Evolutionary conservation across 1,284 basidiomycete species (phyloP), one percentile per base, ranked within the genome.

Genomic region (Schizophyllum amplum): DNA sequence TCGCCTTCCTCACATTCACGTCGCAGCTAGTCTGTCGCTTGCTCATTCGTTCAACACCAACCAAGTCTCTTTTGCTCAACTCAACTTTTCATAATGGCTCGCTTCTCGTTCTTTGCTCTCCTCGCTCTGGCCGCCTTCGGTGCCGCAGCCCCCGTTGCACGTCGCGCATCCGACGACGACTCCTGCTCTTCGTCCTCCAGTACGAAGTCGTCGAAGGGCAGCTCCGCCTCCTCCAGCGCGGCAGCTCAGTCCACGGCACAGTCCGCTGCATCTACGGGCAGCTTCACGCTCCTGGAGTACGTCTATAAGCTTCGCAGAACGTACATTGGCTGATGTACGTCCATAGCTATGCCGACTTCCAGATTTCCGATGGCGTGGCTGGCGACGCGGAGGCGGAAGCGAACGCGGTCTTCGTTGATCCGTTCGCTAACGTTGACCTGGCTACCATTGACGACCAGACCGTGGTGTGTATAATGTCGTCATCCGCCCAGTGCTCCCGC

Each of bases 311-410:
- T 33, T 1, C 1, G 20, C 5, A 24, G 5, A 11, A 33, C 23
- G 46, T 1, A 47, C n/a, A 24, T 5, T 6, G n/a, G 5, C 23
- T 20, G 47, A 27, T 6, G 13, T 50, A 15, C 17, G 0, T 2
- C 58, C 20, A 13, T 24, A 75, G 72, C 61, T 76, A 76, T 59
- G 65, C 69, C 22, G 66, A 69, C 46, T 76, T 79, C 72, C 76
- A 78, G 64, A 78, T 79, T 56, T 78, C 75, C 2, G 71, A 74
- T 60, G 75, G 75, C 24, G 66, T 68, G 9, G 74, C 68, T 9
- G 77, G 77, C 4, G 67, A 72, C 48, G 76, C 76, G 0, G 56
- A 69, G 54, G 72, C 73, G 0, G 60, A 75, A 58, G 76, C 76
- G 2, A 70, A 72, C 59, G 74, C 74, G 4, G 70, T 76, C 51